Evolutionary conservation across 129 eudicot species (phyloP), one percentile per base, ranked within the genome.

Genomic region (Ambrosia artemisiifolia): DNA sequence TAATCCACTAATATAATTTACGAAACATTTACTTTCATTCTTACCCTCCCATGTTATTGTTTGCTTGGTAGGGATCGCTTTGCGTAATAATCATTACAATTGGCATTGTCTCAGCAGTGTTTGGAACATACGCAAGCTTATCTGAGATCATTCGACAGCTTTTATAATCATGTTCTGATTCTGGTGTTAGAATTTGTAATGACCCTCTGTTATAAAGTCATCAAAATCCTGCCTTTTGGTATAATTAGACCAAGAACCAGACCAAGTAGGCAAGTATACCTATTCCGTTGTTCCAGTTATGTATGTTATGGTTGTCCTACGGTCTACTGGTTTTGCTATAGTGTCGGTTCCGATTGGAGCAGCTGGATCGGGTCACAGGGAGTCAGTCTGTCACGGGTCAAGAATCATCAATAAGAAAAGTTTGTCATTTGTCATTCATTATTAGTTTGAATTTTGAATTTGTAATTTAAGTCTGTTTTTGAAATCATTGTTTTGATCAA

Each of bases 101-200:
- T 8, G 97, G 94, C 16, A 35, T 73, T 43, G 72, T 88, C 53
- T 78, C 97, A 13, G 79, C 92, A 64, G 82, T 53, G 14, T 74
- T 84, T 53, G 97, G 97, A 77, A 84, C 88, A 38, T 86, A 84
- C 73, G 83, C 91, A 36, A 73, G 91, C n/a, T 42, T 85, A 68
- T 77, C 81, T 14, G 65, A 84, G 68, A 88, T 92, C 66, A 69
- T 88, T 49, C 74, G 88, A 48, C 78, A 50, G 19, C 62, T 86
- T 67, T 40, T 72, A 65, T 81, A 35, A 46, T 76, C 51, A 57
- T 44, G 20, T 56, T 56, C 33, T 67, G 59, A 43, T 63, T 60
- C 47, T 60, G 48, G 54, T 69, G 69, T 53, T 49, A 28, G 30
- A n/a, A 19, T 3, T 35, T 59, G 69, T 59, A 68, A 68, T 4